Percentiles rank a stretch among this genome's conserved stretches.
phyloP scores from a whole-genome alignment of 208 protist species.

The Giardia muris region DNA sequence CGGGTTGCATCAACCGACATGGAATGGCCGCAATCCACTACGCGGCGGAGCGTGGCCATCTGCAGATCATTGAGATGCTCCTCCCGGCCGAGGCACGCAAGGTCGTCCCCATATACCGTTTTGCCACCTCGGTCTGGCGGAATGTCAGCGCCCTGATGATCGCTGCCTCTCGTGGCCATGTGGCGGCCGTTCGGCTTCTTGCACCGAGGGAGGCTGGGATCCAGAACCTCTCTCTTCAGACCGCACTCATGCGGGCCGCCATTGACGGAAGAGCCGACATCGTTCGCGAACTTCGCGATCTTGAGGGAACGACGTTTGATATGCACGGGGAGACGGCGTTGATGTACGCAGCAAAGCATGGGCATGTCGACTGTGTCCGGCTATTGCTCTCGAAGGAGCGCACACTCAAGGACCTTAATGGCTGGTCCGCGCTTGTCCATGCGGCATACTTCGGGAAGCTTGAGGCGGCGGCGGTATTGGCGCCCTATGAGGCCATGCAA shows the following conservation, averaged over 20 bases:
- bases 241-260: not conserved
- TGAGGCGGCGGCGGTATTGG: not conserved
- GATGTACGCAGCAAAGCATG: not conserved
- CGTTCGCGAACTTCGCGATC: not conserved
- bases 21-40: constrained; percentile 5
- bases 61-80: not conserved
- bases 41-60: not conserved
- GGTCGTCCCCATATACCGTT: not conserved
- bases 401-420: not conserved
- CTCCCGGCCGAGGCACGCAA: not conserved
- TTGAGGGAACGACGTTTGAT: not conserved
- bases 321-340: not conserved
- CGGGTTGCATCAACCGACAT: not conserved
- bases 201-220: not conserved
- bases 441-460: not conserved
- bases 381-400: not conserved
- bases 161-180: not conserved
- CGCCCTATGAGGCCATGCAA: not conserved
- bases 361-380: not conserved
- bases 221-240: not conserved
- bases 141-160: not conserved
- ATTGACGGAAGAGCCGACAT: not conserved
- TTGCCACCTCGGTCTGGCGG: not conserved
- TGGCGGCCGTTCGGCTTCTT: not conserved
- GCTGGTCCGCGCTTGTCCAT: not conserved